A percentile compares a stretch with the other conserved stretches of the same genome.
Conservation (phyloP, 1,284 basidiomycete genomes). For the Leccinum pachyderme region DNA sequence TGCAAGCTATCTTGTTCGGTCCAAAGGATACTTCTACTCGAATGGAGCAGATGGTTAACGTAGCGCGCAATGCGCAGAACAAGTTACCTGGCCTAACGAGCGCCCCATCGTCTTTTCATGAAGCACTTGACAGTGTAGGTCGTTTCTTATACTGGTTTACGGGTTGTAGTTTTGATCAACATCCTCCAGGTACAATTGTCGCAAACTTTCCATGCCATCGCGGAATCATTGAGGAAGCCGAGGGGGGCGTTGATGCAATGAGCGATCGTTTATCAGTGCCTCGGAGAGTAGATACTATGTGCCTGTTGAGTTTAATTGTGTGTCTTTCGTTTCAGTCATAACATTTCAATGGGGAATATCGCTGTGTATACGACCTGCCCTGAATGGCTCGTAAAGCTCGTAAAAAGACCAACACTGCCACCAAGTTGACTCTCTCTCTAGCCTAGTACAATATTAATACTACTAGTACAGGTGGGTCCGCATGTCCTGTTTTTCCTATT, state of each 20-base stretch:
- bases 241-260: slow-evolving; percentile 44
- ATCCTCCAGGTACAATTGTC: slow-evolving; percentile 48
- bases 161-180: not conserved
- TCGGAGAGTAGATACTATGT: not conserved
- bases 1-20: slow-evolving; percentile 60
- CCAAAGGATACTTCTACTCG: slow-evolving; percentile 28
- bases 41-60: slow-evolving; percentile 48
- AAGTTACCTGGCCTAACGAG: slow-evolving; percentile 31
- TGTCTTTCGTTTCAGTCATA: not conserved
- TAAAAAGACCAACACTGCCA: too few species aligned
- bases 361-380: not conserved
- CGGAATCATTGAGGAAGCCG: slow-evolving; percentile 54
- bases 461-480: not conserved
- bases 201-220: slow-evolving; percentile 57
- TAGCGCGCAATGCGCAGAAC: slow-evolving; percentile 48
- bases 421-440: too few species aligned
- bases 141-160: not conserved
- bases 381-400: too few species aligned
- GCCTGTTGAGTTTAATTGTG: not conserved
- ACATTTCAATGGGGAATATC: too few species aligned
- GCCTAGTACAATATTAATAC: too few species aligned
- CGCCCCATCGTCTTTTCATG: slow-evolving; percentile 47
- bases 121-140: slow-evolving; percentile 51
- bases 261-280: slow-evolving; percentile 1
- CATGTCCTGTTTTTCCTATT: not conserved